Base-by-base conservation (phyloP, 2,329 filamentous ascomycete species). In the Colletotrichum musicola region DNA sequence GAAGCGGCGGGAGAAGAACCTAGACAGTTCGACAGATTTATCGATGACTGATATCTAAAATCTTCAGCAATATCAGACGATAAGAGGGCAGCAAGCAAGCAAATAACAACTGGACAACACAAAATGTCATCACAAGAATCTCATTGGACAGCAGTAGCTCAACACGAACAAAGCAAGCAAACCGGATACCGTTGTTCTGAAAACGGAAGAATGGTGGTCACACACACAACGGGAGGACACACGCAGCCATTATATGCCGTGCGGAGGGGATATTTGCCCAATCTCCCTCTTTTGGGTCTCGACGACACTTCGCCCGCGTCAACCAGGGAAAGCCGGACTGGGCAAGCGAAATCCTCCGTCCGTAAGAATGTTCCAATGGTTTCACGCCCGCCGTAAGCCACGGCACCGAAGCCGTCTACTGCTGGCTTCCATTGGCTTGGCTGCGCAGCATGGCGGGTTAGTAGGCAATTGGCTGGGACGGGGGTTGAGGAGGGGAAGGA, bases 401-500 rank as follows among this genome's bases (percentile, higher is more conserved):
- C 30, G 35, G 47, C 46, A 42, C 40, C 44, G 18, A n/a, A 47
- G 57, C 18, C 27, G 44, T 40, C 46, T 16, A 51, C 50, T 51
- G 30, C 30, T 10, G 30, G 30, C 30, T 35, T 35, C 30, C 30
- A 44, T 46, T 42, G 25, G 42, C 25, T 18, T 42, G 13, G 40
- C 10, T 5, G 40, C 5, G 67, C 62, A 12, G 51, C 68, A 10
- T 72, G 71, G 1, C 73, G 71, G 0, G 77, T 78, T 18, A 77
- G 66, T 16, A 78, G 53, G 13, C 13, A 6, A 42, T 42, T 14
- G 13, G 40, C 40, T 42, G 16, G 40, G 38, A 22, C 75, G 77
- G 4, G 75, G 74, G 0, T 69, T 75, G 1, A 70, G 69, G 30
- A 77, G 76, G 6, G 22, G 18, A 18, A 25, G n/a, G 40, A 46